Base-by-base conservation (phyloP, 129 eudicot genomes). In the Saposhnikovia divaricata region DNA sequence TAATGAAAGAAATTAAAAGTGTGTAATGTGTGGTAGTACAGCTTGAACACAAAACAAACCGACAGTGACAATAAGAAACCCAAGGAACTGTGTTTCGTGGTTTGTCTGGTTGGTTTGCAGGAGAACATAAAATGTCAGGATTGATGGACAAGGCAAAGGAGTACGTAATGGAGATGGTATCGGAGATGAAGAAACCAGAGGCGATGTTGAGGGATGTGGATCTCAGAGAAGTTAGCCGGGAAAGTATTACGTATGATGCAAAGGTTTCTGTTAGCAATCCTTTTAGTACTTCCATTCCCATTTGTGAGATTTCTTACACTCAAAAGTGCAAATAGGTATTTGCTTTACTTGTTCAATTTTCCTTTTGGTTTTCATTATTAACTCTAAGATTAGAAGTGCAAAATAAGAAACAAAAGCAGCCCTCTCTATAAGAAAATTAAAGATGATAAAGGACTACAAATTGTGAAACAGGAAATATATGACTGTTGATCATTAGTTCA, bases 241-340 rank as follows among this genome's bases (percentile, higher is more conserved):
- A 90, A 19, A 87, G 92, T 78, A 76, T 91, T 66, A 88, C 90
- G 46, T 91, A 91, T 70, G 79, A 80, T 16, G 97, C 97, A 18
- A 89, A 88, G 79, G 87, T 93, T 53, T 80, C 77, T 44, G 93
- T 93, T 18, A 59, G 74, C 6, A 93, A 93, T 80, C 98, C 98
- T 4, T 93, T 89, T 80, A 48, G 84, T 69, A 68, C 81, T 21
- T 1, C 93, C 47, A 83, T 93, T 61, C 97, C 98, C 44, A 89
- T 93, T 53, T 86, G 96, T 80, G 84, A 93, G 71, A 86, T 91
- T 87, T 76, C 85, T 4, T 93, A 93, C 81, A 48, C 89, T 93
- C 89, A 91, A 93, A 81, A 86, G 97, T 59, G 86, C 80, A 59
- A 83, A 59, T 86, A 88, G 97, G 98, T 90, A n/a, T n/a, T n/a